These are phyloP conservation scores for Fragaria iinumae DNA, from an alignment of 306 rosid species.

Conservation along the genomic window DNA sequence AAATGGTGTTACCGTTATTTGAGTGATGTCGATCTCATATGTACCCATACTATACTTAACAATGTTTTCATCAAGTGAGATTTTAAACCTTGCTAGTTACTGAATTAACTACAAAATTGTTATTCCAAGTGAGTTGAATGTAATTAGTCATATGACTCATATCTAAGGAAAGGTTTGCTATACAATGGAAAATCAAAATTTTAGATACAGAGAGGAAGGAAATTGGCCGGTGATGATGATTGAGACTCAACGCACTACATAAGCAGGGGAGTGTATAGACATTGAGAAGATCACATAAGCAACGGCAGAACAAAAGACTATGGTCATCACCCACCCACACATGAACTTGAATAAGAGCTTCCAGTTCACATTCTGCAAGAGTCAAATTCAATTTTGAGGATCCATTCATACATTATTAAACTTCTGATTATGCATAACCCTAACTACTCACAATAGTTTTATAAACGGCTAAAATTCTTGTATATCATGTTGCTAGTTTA, in stretches of 20 bases:
- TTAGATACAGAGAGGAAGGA: not conserved
- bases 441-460: too few relatives aligned
- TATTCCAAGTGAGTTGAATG: not conserved
- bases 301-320: conserved; percentile 17
- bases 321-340: conserved; percentile 29
- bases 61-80: too few relatives aligned
- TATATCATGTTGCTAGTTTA: too few relatives aligned
- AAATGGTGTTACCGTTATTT: too few relatives aligned
- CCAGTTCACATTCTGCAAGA: conserved; percentile 30
- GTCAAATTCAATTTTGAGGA: not conserved
- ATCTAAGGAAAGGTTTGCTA: not conserved
- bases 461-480: too few relatives aligned
- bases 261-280: conserved; percentile 29
- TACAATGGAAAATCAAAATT: not conserved
- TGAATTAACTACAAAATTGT: not conserved
- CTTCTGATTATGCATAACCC: not conserved
- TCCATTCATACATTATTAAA: not conserved
- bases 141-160: not conserved
- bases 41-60: too few relatives aligned
- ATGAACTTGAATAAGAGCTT: conserved; percentile 28
- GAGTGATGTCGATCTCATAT: too few relatives aligned
- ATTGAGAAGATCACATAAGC: conserved; percentile 24
- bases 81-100: too few relatives aligned
- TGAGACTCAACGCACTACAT: conserved; percentile 19
- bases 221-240: not conserved